Evolutionary conservation across 441 rosid genomes (phyloP), one percentile per base, ranked within the genome.

Genomic region (Euphorbia celastroides): DNA sequence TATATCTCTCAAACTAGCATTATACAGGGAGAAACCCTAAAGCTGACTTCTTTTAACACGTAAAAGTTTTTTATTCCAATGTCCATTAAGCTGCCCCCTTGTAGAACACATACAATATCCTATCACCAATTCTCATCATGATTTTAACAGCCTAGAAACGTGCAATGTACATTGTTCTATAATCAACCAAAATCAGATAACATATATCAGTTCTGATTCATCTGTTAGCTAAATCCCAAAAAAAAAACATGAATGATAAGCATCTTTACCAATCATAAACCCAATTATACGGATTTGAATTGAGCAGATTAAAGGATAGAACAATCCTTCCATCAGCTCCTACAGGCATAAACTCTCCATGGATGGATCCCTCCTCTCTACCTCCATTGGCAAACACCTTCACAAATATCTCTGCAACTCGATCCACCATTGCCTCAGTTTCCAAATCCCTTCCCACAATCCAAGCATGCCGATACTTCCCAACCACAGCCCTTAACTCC

Each of bases 311-410:
- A 75, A 92, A 92, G 0, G 99, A 94, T 60, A 94, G 91, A 78
- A 90, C 90, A 60, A 90, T 79, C 79, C 60, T 92, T 66, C 99
- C 96, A 82, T 94, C 97, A 34, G 99, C 76, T 65, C 97, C 98
- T 22, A 90, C 96, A 10, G 99, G 99, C 96, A 92, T 92, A 74
- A 87, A 89, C 80, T 85, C 98, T 51, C 82, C 88, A 48, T 74
- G 87, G 73, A 94, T 81, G 51, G 77, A 74, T 2, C 85, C 97
- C 57, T 88, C 86, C 20, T 88, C 92, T 64, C 81, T 82, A 38
- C 94, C 98, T 34, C 98, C 98, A 68, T 90, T 86, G 22, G 78
- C 82, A 81, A 92, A 92, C 81, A 83, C 79, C 75, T 82, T 84
- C 16, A 83, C 87, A 36, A 94, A 86, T 50, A 86, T 76, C 82